Conservation (phyloP, 208 protist species). For the Perkinsela sp. region DNA sequence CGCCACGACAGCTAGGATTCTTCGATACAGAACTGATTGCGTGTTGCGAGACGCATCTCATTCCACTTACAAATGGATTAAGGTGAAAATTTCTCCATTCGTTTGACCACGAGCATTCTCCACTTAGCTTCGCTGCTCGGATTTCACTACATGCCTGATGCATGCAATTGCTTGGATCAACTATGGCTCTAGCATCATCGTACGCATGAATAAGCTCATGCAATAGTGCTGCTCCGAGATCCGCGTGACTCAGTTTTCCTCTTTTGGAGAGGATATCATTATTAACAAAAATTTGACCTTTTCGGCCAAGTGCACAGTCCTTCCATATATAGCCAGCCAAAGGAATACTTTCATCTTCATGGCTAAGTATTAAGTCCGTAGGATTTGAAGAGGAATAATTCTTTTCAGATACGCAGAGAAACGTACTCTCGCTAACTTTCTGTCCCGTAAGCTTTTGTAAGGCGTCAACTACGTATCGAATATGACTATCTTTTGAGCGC, state of each 20-base stretch:
- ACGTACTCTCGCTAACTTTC: not conserved
- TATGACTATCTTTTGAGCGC: not conserved
- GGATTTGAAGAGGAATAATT: not conserved
- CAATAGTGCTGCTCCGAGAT: conserved; percentile 13
- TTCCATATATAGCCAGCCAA: not conserved
- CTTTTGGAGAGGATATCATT: conserved; percentile 1
- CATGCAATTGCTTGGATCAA: conserved; percentile 54
- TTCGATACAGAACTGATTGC: conserved; percentile 45
- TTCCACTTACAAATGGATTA: conserved; percentile 17
- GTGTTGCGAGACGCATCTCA: conserved; percentile 53
- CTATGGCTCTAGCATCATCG: conserved; percentile 51
- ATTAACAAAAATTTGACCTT: not conserved
- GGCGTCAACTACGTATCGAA: not conserved
- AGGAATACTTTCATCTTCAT: not conserved
- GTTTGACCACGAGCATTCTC: conserved; percentile 46
- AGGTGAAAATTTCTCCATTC: conserved; percentile 34
- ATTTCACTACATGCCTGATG: conserved; percentile 79
- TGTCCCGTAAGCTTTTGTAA: not conserved
- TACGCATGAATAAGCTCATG: conserved; percentile 78
- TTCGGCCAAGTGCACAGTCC: not conserved
- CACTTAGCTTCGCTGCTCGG: conserved; percentile 64
- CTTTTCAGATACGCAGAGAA: not conserved
- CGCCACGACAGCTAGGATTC: conserved; percentile 46
- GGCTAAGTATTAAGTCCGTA: not conserved
- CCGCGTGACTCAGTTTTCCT: not conserved